Conservation (phyloP, 371 early-diverging fungal genomes). For the Rhizopus delemar region DNA sequence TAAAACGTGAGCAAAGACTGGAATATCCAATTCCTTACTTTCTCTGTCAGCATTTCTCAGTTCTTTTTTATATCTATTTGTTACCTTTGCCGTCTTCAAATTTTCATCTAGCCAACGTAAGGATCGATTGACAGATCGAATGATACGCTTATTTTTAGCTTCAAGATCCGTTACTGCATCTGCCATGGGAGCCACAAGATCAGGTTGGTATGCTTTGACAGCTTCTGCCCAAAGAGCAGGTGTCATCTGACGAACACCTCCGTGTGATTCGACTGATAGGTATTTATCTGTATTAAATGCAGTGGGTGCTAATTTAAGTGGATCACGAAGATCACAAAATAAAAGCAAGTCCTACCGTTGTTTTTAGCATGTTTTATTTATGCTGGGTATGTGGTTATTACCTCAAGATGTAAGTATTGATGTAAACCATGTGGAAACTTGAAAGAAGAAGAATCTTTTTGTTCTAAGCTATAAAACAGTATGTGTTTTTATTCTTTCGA, state of each 20-base stretch:
- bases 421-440: conserved; percentile 58
- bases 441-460: conserved; percentile 48
- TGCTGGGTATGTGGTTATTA: conserved; percentile 11
- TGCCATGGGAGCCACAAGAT: conserved; percentile 50
- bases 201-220: conserved; percentile 55
- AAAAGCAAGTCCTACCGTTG: conserved; percentile 43
- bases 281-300: conserved; percentile 64
- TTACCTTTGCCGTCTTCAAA: conserved; percentile 32
- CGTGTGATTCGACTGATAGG: conserved; percentile 66
- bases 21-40: conserved; percentile 27
- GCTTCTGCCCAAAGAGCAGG: conserved; percentile 54
- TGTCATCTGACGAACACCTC: conserved; percentile 65
- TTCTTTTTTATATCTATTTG: no score
- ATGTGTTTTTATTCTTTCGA: neutral
- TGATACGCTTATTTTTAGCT: conserved; percentile 60
- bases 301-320: conserved; percentile 44
- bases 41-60: no score
- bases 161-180: conserved; percentile 51
- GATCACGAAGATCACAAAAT: conserved; percentile 70
- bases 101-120: conserved; percentile 60
- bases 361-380: conserved; percentile 5
- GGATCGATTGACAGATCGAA: conserved; percentile 68
- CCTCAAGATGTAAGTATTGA: conserved; percentile 57
- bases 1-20: conserved; percentile 60
- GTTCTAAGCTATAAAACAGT: conserved; percentile 39